Percentiles rank a stretch among this genome's conserved stretches.
Conservation (phyloP, 306 rosid genomes). For the Quercus variabilis region DNA sequence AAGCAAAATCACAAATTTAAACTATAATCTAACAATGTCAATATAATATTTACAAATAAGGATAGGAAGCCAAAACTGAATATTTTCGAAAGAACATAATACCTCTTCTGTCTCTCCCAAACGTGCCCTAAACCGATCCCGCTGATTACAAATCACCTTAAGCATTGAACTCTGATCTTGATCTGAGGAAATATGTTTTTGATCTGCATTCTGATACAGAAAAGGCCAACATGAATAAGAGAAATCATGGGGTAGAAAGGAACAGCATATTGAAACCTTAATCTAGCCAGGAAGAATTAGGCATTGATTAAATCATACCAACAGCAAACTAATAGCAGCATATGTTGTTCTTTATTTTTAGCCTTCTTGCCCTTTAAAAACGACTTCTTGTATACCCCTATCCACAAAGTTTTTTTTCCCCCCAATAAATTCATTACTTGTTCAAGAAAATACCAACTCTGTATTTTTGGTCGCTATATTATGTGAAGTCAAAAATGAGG, state of each 20-base stretch:
- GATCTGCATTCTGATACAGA: slow-evolving; percentile 63
- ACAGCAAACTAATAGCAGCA: neutral
- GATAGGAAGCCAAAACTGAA: neutral
- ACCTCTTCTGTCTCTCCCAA: slow-evolving; percentile 98
- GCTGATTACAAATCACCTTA: slow-evolving; percentile 91
- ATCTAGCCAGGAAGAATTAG: neutral
- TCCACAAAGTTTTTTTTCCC: neutral
- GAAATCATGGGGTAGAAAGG: slow-evolving; percentile 10
- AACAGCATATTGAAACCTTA: neutral
- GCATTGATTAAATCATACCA: neutral
- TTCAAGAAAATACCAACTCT: neutral
- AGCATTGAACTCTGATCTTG: slow-evolving; percentile 98
- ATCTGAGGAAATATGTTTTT: slow-evolving; percentile 54
- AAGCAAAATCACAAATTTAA: slow-evolving; percentile 12
- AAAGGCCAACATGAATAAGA: slow-evolving; percentile 19
- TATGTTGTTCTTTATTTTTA: neutral
- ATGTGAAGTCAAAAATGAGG: slow-evolving; percentile 14
- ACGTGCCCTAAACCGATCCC: slow-evolving; percentile 94
- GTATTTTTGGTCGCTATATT: slow-evolving; percentile 5
- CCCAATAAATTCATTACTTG: neutral
- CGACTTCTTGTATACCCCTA: neutral
- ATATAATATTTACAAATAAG: slow-evolving; percentile 2
- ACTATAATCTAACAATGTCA: slow-evolving; percentile 18
- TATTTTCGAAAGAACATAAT: neutral
- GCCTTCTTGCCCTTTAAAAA: neutral